phyloP scores from a whole-genome alignment of 1,284 basidiomycete species.

The Tilletia indica region DNA sequence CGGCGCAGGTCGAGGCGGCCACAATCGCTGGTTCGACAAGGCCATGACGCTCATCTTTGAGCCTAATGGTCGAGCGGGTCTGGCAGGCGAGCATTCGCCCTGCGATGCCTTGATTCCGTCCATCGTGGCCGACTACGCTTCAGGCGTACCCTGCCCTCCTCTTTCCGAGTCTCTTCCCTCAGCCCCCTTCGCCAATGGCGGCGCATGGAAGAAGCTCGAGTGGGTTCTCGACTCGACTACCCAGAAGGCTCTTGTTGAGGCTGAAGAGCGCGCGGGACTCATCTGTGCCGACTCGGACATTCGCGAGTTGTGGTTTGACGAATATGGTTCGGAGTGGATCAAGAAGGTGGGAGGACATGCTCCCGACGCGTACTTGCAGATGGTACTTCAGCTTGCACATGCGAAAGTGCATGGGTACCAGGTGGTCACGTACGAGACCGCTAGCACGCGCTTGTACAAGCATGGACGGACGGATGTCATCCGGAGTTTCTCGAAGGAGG shows the following conservation, averaged over 20 bases:
- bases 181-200: slow-evolving; percentile 32
- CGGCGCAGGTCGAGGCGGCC: slow-evolving; percentile 67
- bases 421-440: slow-evolving; percentile 92
- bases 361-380: slow-evolving; percentile 88
- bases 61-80: slow-evolving; percentile 78
- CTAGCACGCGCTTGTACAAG: slow-evolving; percentile 83
- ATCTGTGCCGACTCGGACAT: slow-evolving; percentile 80
- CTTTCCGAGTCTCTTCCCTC: slow-evolving; percentile 31
- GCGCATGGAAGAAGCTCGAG: slow-evolving; percentile 68
- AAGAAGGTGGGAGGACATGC: slow-evolving; percentile 75
- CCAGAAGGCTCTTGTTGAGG: neutral
- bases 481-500: slow-evolving; percentile 73
- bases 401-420: slow-evolving; percentile 74
- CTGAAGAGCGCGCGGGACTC: neutral
- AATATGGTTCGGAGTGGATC: slow-evolving; percentile 88
- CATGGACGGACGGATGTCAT: slow-evolving; percentile 92
- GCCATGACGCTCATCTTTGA: slow-evolving; percentile 79
- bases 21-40: slow-evolving; percentile 93
- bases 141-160: slow-evolving; percentile 61
- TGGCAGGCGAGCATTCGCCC: slow-evolving; percentile 88
- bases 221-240: slow-evolving; percentile 69
- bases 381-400: slow-evolving; percentile 90
- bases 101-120: slow-evolving; percentile 89
- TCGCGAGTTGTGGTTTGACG: slow-evolving; percentile 77
- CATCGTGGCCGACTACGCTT: slow-evolving; percentile 80